Base-by-base conservation (phyloP, 2,329 filamentous ascomycete genomes). In the Paraphaeosphaeria sporulosa region DNA sequence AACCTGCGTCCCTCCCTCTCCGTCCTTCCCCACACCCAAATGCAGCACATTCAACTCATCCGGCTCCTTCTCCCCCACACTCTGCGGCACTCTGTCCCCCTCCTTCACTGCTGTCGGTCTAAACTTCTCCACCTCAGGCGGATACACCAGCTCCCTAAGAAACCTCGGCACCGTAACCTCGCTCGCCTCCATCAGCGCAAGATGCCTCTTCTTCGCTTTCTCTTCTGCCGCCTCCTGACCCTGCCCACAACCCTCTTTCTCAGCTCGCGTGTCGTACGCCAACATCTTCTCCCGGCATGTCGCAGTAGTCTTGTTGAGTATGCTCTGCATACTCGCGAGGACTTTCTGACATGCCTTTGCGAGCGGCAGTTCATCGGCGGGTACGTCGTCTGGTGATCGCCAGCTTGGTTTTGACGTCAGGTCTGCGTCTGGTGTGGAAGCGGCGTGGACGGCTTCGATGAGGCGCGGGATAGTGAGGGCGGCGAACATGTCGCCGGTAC, bases 401-500 rank as follows among this genome's bases (percentile, higher is more conserved):
- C 95, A 99, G 62, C 88, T 88, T 6, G 81, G 78, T 2, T 79
- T 85, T 8, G 81, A 75, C 17, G 82, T 78, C 4, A 96, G 79
- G 64, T 73, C 73, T 0, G 17, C 15, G 19, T 52, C 49, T n/a
- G 71, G 71, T 0, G 66, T 70, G 7, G 72, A 68, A 0, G 81
- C 80, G 3, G 79, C 79, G 55, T 82, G 78, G 1, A 92, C 90
- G 27, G 92, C 93, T 81, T 98, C 92, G 59, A 94, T 89, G 72
- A 99, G 88, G 32, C 94, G 89, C 43, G 92, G 92, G 1, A 97
- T 88, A 74, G 93, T 93, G 48, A 99, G 84, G 8, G 94, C 94
- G 32, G 93, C 94, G 74, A 99, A 98, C 94, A 99, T 97, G 81
- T 99, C 95, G 49, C 95, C 95, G 0, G 96, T 98, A 43, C 95